Conservation (phyloP, 371 early-diverging fungal species). For the Apophysomyces trapeziformis region DNA sequence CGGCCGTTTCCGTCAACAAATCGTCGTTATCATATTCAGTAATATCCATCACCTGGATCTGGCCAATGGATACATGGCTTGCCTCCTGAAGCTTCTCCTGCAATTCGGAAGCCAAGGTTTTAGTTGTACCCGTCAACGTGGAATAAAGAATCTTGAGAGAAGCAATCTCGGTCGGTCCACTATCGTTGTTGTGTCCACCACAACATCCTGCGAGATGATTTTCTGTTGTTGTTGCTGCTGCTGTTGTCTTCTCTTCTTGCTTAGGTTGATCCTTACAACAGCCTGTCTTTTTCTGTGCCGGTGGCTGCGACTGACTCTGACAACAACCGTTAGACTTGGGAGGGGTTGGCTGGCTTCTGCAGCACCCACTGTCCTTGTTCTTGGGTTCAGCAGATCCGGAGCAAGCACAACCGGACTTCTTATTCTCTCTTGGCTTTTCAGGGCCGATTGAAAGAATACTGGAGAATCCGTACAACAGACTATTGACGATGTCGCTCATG, state of each 20-base stretch:
- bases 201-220: conserved; percentile 19
- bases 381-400: conserved; percentile 18
- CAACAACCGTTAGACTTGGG: neutral
- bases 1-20: conserved; percentile 58
- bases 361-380: conserved; percentile 25
- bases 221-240: conserved; percentile 3
- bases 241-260: conserved; percentile 2
- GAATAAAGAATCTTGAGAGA: conserved; percentile 55
- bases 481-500: conserved; percentile 50
- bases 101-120: conserved; percentile 45
- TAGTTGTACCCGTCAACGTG: conserved; percentile 56
- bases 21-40: conserved; percentile 78
- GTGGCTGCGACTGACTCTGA: conserved; percentile 1
- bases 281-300: conserved; percentile 1
- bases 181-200: conserved; percentile 10
- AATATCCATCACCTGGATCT: conserved; percentile 56
- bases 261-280: conserved; percentile 5
- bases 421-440: conserved; percentile 28
- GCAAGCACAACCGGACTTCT: conserved; percentile 25
- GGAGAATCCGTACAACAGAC: conserved; percentile 45
- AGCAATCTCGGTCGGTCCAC: conserved; percentile 31
- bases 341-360: conserved; percentile 24
- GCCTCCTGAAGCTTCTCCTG: conserved; percentile 29
- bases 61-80: conserved; percentile 27
- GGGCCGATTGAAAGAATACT: conserved; percentile 51